Conservation (phyloP, 2,329 filamentous ascomycete genomes). For the Fusarium sp. region DNA sequence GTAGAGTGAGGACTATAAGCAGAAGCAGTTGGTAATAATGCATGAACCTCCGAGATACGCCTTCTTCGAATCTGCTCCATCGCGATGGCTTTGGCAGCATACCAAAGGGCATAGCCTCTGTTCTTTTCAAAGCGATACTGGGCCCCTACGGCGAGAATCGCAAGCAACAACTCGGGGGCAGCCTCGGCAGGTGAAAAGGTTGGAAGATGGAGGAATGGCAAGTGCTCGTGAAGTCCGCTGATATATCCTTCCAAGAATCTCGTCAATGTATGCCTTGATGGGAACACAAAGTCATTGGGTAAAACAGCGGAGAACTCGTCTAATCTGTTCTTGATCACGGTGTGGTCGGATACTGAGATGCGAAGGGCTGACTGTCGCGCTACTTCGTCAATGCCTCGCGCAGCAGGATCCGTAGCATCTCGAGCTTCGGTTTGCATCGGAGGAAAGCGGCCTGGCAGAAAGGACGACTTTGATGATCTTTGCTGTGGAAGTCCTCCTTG, state of each 20-base stretch:
- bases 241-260: constrained; percentile 79
- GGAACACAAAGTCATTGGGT: constrained; percentile 73
- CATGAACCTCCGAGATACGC: constrained; percentile 68
- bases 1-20: constrained; percentile 72
- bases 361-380: constrained; percentile 55
- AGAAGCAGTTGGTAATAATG: constrained; percentile 66
- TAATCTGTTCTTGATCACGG: constrained; percentile 68
- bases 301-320: constrained; percentile 72
- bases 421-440: constrained; percentile 67
- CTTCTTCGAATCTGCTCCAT: constrained; percentile 69
- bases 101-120: constrained; percentile 70
- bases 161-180: constrained; percentile 76
- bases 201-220: constrained; percentile 74
- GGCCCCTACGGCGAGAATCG: constrained; percentile 75
- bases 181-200: constrained; percentile 73
- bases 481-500: constrained; percentile 55
- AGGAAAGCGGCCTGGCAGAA: constrained; percentile 67
- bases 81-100: constrained; percentile 69
- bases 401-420: constrained; percentile 50
- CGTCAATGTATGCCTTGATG: constrained; percentile 75
- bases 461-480: constrained; percentile 61
- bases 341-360: constrained; percentile 68
- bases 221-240: constrained; percentile 71
- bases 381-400: constrained; percentile 49
- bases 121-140: constrained; percentile 74